phyloP scores from a whole-genome alignment of 2,329 filamentous ascomycete genomes.

The Lomentospora prolificans region DNA sequence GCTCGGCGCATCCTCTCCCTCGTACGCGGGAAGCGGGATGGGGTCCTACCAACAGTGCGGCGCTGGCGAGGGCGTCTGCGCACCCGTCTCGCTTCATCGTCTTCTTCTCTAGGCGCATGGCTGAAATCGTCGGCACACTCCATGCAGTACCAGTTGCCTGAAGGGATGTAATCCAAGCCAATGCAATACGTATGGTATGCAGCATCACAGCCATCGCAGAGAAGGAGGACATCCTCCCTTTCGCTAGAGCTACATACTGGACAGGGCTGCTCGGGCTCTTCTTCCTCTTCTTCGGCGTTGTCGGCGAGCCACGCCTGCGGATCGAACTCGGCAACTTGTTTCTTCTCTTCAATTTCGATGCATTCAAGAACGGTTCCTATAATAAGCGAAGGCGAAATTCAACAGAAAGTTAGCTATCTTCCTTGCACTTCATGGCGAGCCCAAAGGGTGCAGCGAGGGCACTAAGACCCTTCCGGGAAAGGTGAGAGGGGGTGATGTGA shows the following conservation, averaged over 20 bases:
- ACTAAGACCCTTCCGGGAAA: no score
- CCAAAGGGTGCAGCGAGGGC: background rate
- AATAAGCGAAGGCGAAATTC: background rate
- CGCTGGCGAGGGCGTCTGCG: slow-evolving; percentile 15
- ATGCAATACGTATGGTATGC: slow-evolving; percentile 89
- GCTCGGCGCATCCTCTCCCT: slow-evolving; percentile 46
- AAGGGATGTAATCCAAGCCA: slow-evolving; percentile 66
- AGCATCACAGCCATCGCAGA: slow-evolving; percentile 86
- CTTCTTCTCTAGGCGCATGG: slow-evolving; percentile 22
- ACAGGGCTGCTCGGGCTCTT: slow-evolving; percentile 61
- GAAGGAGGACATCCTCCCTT: slow-evolving; percentile 72
- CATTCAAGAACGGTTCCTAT: slow-evolving; percentile 41
- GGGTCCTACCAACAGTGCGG: background rate
- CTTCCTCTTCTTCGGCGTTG: slow-evolving; percentile 60
- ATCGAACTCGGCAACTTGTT: slow-evolving; percentile 84
- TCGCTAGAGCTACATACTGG: slow-evolving; percentile 74
- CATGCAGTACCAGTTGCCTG: slow-evolving; percentile 83
- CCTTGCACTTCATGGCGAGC: background rate
- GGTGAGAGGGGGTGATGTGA: no score
- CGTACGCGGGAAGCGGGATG: slow-evolving; percentile 37
- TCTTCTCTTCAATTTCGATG: slow-evolving; percentile 65
- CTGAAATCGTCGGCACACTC: slow-evolving; percentile 54
- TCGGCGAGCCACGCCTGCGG: slow-evolving; percentile 65
- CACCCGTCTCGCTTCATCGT: slow-evolving; percentile 23
- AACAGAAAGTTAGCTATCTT: background rate